Base-by-base conservation (phyloP, 2,329 filamentous ascomycete species). In the Penicillium frequentans region DNA sequence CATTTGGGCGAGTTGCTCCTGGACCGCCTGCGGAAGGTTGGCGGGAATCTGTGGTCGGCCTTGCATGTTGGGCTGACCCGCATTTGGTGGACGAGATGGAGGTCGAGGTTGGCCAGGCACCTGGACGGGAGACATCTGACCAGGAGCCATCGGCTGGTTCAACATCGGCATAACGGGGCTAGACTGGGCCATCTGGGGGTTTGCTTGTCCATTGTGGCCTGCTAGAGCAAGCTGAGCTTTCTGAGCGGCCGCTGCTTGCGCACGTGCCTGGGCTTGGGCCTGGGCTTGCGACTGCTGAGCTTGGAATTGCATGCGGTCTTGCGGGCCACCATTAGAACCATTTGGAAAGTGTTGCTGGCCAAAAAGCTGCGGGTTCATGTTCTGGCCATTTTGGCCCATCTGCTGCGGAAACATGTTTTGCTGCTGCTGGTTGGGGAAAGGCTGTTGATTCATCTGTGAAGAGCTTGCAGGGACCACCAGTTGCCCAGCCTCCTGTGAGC, bases 401-500 rank as follows among this genome's bases (percentile, higher is more conserved):
- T 77, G 77, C 52, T 79, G 75, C 50, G 70, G 68, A 39, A 77
- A 71, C 68, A 78, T 72, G 60, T 78, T 76, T 56, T 75, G 73
- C 51, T 76, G 73, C 55, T 75, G 73, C 51, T 76, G 73, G 6
- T 71, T 71, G 33, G 74, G 64, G 57, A 77, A 75, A n/a, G 72
- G 72, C 21, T 69, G 67, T 46, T 76, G 74, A 45, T 73, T 71
- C 62, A 79, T 81, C 58, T 79, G 77, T 52, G 82, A 82, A 64
- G 82, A 84, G 70, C 84, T 88, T 7, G 84, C 85, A 10, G 85
- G 85, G 3, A 88, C 85, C n/a, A 87, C 85, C 43, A 83, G 75
- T 60, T 86, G 83, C 9, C 85, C 85, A 49, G 82, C 82, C 69
- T 86, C 82, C 64, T 85, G 83, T 16, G 81, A 81, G 52, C 84